Base-by-base conservation (phyloP, 2,329 filamentous ascomycete species). In the Leptoxyphium fumago region DNA sequence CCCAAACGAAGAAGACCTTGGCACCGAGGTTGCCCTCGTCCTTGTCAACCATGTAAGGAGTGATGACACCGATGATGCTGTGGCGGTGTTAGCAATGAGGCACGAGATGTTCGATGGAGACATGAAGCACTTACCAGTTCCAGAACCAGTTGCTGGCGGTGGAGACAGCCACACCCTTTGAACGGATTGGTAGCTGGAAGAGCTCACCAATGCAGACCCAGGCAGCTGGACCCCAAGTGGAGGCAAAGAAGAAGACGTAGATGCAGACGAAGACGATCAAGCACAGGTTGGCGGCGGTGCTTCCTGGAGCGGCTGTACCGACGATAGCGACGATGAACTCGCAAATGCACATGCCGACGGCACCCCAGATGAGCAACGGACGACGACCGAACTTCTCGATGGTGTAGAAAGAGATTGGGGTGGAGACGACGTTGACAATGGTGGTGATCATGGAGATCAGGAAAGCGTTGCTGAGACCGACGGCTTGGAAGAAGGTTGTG, bases 111-210 rank as follows among this genome's bases (percentile, higher is more conserved):
- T 32, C 14, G 9, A 40, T 30, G 28, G 10, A 45, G 43, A 21
- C 46, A 26, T n/a, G n/a, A 10, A 45, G 39, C 11, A 38, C 38
- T 44, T 29, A 46, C 63, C 80, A 85, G 70, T 89, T 89, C 84
- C 84, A 91, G 52, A 89, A 74, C 85, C 85, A 91, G 73, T 94
- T 94, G 57, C 80, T 85, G 45, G 86, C 84, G 2, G 87, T 94
- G 26, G 84, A 87, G 36, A 94, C 73, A 52, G 77, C 86, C 46
- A 94, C 85, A 43, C 68, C 68, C 57, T 70, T 69, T 17, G 64
- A 63, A 36, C 68, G 62, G 9, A 68, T 67, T 44, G 68, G 68
- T 39, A 94, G 76, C 45, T 85, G 84, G 75, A 83, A 94, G 64
- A 91, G 83, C 70, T 94, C 87, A 60, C 86, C 86, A 57, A 91